phyloP scores from a whole-genome alignment of 2,329 filamentous ascomycete genomes.

The Orbilia oligospora region DNA sequence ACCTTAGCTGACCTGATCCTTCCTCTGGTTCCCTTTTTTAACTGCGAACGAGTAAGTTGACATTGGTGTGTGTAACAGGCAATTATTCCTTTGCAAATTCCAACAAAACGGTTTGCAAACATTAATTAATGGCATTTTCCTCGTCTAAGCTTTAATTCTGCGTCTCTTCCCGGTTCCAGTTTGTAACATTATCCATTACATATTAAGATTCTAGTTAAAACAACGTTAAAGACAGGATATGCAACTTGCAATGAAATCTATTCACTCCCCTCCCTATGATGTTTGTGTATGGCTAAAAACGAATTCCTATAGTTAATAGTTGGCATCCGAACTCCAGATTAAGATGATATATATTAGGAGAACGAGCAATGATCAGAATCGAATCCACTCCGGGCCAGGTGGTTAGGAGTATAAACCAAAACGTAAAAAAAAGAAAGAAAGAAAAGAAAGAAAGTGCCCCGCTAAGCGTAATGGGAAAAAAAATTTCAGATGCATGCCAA shows the following conservation, averaged over 20 bases:
- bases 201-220: constrained; percentile 49
- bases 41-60: constrained; percentile 26
- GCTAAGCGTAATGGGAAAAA: constrained; percentile 20
- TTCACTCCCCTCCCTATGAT: constrained; percentile 3
- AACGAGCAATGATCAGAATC: constrained; percentile 18
- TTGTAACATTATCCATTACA: constrained; percentile 57
- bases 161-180: not conserved
- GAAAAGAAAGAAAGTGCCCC: constrained; percentile 22
- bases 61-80: constrained; percentile 26
- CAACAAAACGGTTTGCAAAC: constrained; percentile 2
- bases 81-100: constrained; percentile 18
- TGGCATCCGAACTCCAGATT: constrained; percentile 32
- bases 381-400: constrained; percentile 32
- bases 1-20: constrained; percentile 26
- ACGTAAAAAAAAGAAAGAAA: too few relatives aligned
- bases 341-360: constrained; percentile 5
- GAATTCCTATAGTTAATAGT: constrained; percentile 27
- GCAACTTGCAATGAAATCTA: constrained; percentile 39
- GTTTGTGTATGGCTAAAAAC: constrained; percentile 28
- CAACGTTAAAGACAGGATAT: constrained; percentile 41
- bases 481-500: constrained; percentile 25
- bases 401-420: constrained; percentile 14
- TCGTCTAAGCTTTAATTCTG: not conserved
- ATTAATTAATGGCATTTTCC: not conserved
- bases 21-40: constrained; percentile 3